Evolutionary conservation across 2,329 filamentous ascomycete genomes (phyloP), one percentile per base, ranked within the genome.

Genomic region (Dothideomycetes sp.): DNA sequence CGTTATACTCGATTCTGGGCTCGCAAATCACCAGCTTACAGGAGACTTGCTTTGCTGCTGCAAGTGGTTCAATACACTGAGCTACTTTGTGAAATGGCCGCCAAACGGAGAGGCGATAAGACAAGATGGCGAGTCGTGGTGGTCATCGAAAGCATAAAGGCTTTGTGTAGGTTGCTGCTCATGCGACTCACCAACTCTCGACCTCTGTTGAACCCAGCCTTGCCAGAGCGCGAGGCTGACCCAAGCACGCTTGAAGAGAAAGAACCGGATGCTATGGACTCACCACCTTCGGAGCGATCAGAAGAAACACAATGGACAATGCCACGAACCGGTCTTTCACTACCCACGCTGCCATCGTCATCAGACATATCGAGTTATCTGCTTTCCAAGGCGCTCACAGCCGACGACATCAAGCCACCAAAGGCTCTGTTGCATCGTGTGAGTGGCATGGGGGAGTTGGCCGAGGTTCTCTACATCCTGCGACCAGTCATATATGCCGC

Each of bases 71-170:
- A 91, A 51, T 96, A 96, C 58, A 94, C 88, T 0, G 86, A 98
- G 64, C 69, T 98, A 20, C 67, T 98, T n/a, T 91, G 89, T 74
- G 91, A 98, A 61, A 98, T 98, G 91, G 77, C 83, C 19, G 88
- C 88, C 19, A 93, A 94, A 63, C 75, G 89, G 34, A 80, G 80
- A 47, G 84, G 85, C 13, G 87, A 93, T 60, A 78, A 75, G 54
- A 64, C 81, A 18, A 77, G 87, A 20, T 98, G 91, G 91, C 79
- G 84, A 37, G 78, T 93, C 0, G 78, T 96, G 5, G 79, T 96
- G 9, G 58, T 93, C 3, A 69, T 98, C 16, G 91, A 98, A 64
- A 73, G 77, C 1, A 68, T 91, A 56, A 96, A 96, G 63, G 88
- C 89, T 2, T 51, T 91, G 7, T 95, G 89, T 58, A 72, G 84